These are phyloP conservation scores for Coprinellus aureogranulatus DNA, from an alignment of 768 basidiomycete genomes.

Conservation along the genomic window DNA sequence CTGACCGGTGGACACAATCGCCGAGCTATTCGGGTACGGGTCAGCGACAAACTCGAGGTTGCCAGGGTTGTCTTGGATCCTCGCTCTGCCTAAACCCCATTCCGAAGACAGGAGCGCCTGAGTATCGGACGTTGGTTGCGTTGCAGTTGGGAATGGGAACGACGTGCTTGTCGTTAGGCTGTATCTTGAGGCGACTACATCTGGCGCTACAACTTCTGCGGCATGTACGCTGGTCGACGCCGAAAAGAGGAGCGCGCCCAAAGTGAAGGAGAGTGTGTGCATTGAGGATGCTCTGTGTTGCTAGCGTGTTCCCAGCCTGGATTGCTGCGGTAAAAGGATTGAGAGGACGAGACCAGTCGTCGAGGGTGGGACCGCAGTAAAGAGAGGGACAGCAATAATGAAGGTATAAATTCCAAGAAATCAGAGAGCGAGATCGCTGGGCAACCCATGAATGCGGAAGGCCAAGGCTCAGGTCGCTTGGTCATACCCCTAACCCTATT, in stretches of 20 bases:
- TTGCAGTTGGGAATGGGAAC: slow-evolving; percentile 64
- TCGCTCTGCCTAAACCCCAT: slow-evolving; percentile 63
- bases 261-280: slow-evolving; percentile 8
- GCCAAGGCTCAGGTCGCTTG: too few relatives aligned
- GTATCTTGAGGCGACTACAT: slow-evolving; percentile 48
- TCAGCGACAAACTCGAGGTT: slow-evolving; percentile 65
- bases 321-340: not conserved
- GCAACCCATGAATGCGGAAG: too few relatives aligned
- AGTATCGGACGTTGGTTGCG: slow-evolving; percentile 49
- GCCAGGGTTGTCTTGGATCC: slow-evolving; percentile 53
- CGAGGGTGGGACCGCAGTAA: not conserved
- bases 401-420: not conserved
- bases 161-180: slow-evolving; percentile 58
- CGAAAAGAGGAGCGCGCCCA: slow-evolving; percentile 10
- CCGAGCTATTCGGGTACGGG: slow-evolving; percentile 56
- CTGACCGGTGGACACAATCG: slow-evolving; percentile 18
- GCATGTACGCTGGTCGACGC: slow-evolving; percentile 17
- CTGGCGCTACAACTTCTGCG: slow-evolving; percentile 28
- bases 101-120: slow-evolving; percentile 48
- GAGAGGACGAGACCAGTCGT: slow-evolving; percentile 8
- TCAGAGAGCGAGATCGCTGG: not conserved
- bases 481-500: too few relatives aligned
- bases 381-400: not conserved
- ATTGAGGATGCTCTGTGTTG: not conserved
- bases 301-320: too few relatives aligned